Conservation (phyloP, 2,329 filamentous ascomycete genomes). For the Claviceps purpurea region DNA sequence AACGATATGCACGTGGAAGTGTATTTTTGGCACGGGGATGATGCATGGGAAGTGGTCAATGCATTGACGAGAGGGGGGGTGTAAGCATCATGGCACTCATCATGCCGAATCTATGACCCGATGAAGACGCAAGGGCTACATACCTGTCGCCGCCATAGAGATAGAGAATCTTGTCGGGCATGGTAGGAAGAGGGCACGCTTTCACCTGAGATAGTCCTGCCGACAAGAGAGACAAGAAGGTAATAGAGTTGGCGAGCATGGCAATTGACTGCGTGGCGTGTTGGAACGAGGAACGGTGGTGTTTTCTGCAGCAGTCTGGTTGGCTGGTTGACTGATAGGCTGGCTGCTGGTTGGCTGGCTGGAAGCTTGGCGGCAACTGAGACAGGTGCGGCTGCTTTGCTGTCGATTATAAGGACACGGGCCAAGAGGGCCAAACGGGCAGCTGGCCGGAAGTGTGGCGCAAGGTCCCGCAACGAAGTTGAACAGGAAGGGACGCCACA, state of each 20-base stretch:
- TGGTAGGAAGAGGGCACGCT: conserved; percentile 1
- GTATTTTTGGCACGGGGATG: not conserved
- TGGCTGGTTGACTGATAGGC: not conserved
- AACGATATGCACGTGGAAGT: not conserved
- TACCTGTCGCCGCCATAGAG: conserved; percentile 29
- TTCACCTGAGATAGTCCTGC: not conserved
- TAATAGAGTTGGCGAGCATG: not conserved
- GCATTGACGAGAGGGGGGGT: not conserved
- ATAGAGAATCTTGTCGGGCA: conserved; percentile 14
- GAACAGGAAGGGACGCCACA: no score
- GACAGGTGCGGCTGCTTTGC: no score
- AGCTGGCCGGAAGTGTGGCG: no score
- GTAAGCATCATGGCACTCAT: not conserved
- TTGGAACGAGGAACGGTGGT: not conserved
- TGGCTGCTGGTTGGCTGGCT: no score
- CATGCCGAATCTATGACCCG: not conserved
- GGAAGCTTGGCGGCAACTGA: no score
- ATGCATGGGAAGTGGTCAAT: not conserved
- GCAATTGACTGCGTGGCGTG: not conserved
- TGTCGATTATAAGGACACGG: no score
- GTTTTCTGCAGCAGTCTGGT: not conserved
- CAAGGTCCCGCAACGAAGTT: no score
- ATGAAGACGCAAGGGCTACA: conserved; percentile 5
- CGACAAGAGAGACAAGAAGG: not conserved
- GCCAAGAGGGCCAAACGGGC: no score